Evolutionary conservation across 352 stramenopile species (phyloP).

Genomic region (Phytophthora idaei): DNA sequence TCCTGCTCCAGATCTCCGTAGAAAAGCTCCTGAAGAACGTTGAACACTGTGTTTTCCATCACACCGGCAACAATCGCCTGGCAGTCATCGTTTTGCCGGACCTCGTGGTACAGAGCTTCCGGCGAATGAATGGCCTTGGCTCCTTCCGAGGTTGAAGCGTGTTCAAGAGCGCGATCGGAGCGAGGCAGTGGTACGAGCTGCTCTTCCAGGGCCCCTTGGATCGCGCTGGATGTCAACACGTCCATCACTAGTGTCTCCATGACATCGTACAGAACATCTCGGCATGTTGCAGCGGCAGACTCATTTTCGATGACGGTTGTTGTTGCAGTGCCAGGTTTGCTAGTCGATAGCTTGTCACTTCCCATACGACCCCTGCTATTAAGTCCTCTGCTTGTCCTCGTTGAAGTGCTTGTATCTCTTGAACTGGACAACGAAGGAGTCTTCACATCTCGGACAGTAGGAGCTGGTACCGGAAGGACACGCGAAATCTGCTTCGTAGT

Average conservation of each 20-base stretch:
- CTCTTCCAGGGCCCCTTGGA: constrained; percentile 52
- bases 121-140: constrained; percentile 9
- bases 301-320: constrained; percentile 9
- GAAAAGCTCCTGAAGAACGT: constrained; percentile 86
- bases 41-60: constrained; percentile 83
- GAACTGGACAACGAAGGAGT: constrained; percentile 13
- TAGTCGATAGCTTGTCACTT: constrained; percentile 11
- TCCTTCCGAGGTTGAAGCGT: constrained; percentile 16
- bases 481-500: constrained; percentile 25
- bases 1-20: constrained; percentile 75
- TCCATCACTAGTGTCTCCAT: constrained; percentile 70
- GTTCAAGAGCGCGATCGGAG: constrained; percentile 29
- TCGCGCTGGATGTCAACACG: constrained; percentile 52
- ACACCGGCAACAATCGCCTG: constrained; percentile 62
- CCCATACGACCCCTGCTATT: constrained; percentile 12
- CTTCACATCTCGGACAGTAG: constrained; percentile 20
- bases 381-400: constrained; percentile 10
- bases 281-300: constrained; percentile 31
- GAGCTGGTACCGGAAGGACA: constrained; percentile 6
- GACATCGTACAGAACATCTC: constrained; percentile 54
- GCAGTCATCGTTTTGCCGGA: constrained; percentile 63
- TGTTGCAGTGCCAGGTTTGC: constrained; percentile 18
- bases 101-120: constrained; percentile 29
- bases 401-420: constrained; percentile 20
- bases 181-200: constrained; percentile 41